A percentile compares a stretch with the other conserved stretches of the same genome.
phyloP scores from a whole-genome alignment of 2,329 filamentous ascomycete genomes.

The Cyclaneusma minus region DNA sequence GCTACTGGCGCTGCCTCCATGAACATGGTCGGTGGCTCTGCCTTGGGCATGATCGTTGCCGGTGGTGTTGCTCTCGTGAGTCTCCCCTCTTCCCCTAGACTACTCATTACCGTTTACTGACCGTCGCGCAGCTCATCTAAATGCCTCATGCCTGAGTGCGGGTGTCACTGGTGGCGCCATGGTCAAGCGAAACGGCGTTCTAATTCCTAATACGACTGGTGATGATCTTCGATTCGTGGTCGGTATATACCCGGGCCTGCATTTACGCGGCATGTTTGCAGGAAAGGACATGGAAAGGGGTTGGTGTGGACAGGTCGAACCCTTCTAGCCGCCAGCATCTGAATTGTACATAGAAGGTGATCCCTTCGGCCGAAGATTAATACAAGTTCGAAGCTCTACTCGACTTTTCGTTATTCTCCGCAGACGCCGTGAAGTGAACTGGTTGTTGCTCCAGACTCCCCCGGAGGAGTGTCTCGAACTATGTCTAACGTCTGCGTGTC shows the following conservation, averaged over 20 bases:
- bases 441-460: too few species aligned
- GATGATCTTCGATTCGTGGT: conserved; percentile 11
- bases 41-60: conserved; percentile 17
- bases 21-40: conserved; percentile 13
- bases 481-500: too few species aligned
- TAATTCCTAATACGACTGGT: conserved; percentile 11
- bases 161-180: conserved; percentile 9
- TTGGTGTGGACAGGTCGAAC: too few species aligned
- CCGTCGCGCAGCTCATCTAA: conserved; percentile 14
- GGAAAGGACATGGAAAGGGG: too few species aligned
- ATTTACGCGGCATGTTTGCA: too few species aligned
- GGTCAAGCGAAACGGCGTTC: conserved; percentile 9
- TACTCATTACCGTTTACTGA: conserved; percentile 6
- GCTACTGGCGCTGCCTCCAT: conserved; percentile 14
- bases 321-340: too few species aligned
- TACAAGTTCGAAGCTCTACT: too few species aligned
- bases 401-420: too few species aligned
- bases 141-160: conserved; percentile 7
- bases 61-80: conserved; percentile 19
- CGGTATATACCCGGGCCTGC: conserved; percentile 11
- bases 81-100: conserved; percentile 1
- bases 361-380: too few species aligned
- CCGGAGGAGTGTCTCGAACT: too few species aligned
- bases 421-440: too few species aligned
- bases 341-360: too few species aligned